Conservation (phyloP, 2,329 filamentous ascomycete species). For the Alternaria brassicae region DNA sequence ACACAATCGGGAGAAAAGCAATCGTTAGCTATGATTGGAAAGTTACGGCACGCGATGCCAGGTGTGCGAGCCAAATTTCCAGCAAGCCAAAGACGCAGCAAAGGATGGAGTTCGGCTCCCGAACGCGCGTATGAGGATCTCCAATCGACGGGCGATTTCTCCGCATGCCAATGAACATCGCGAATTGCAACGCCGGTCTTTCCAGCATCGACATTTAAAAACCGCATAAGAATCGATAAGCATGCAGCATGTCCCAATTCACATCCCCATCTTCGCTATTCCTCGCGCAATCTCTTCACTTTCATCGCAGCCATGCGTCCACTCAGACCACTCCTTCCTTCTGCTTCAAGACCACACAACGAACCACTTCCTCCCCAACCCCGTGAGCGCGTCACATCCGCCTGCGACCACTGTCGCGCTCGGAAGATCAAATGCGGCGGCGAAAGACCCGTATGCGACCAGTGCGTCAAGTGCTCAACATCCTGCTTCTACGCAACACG, state of each 20-base stretch:
- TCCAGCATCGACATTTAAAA: neutral
- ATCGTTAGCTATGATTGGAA: too few species aligned
- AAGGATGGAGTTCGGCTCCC: too few species aligned
- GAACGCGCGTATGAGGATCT: neutral
- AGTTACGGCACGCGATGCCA: neutral
- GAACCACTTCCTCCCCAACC: slow-evolving; percentile 2
- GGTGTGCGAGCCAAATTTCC: too few species aligned
- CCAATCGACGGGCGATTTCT: slow-evolving; percentile 7
- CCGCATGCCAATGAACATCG: slow-evolving; percentile 11
- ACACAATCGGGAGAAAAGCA: too few species aligned
- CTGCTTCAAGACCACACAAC: slow-evolving; percentile 6
- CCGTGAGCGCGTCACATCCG: slow-evolving; percentile 14
- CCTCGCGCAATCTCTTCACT: too few species aligned
- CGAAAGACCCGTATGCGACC: slow-evolving; percentile 5
- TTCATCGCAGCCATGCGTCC: too few species aligned
- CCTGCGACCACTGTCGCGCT: slow-evolving; percentile 14
- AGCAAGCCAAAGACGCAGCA: too few species aligned
- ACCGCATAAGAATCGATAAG: neutral
- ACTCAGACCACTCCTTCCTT: slow-evolving; percentile 13
- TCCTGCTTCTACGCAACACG: slow-evolving; percentile 10
- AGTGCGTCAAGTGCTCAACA: slow-evolving; percentile 13
- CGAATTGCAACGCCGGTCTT: neutral
- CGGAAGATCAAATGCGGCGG: slow-evolving; percentile 19
- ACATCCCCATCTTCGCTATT: neutral
- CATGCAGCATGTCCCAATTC: too few species aligned